Evolutionary conservation across 2,329 filamentous ascomycete genomes (phyloP).

Genomic region (Penicillium sp.): DNA sequence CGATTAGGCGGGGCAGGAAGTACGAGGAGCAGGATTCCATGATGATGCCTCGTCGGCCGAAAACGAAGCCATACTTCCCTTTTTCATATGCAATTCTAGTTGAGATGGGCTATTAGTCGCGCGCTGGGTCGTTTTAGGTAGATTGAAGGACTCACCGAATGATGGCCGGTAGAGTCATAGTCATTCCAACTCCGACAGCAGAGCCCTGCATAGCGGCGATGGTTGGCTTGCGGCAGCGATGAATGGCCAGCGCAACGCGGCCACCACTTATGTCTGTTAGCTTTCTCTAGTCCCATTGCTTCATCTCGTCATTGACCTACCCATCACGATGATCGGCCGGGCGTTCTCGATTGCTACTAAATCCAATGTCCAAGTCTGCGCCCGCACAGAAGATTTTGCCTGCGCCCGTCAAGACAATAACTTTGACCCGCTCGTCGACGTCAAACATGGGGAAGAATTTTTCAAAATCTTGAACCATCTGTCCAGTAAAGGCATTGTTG

Average conservation of each 20-base stretch:
- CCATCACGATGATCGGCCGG: slow-evolving; percentile 56
- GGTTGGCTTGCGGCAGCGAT: slow-evolving; percentile 58
- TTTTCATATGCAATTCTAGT: slow-evolving; percentile 54
- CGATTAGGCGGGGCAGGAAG: slow-evolving; percentile 71
- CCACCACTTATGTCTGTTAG: slow-evolving; percentile 35
- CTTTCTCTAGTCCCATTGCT: slow-evolving; percentile 10
- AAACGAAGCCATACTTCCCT: slow-evolving; percentile 74
- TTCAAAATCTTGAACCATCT: slow-evolving; percentile 52
- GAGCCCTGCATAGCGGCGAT: slow-evolving; percentile 59
- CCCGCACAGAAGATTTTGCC: slow-evolving; percentile 54
- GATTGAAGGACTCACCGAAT: slow-evolving; percentile 40
- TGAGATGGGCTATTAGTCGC: neutral
- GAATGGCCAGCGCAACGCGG: slow-evolving; percentile 52
- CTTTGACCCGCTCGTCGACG: slow-evolving; percentile 57
- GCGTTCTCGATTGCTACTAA: slow-evolving; percentile 44
- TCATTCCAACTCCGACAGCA: slow-evolving; percentile 61
- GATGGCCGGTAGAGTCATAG: slow-evolving; percentile 59
- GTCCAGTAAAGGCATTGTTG: slow-evolving; percentile 59
- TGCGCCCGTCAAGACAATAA: slow-evolving; percentile 56
- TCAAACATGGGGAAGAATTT: slow-evolving; percentile 44
- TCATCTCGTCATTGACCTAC: slow-evolving; percentile 32
- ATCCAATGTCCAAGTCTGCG: slow-evolving; percentile 57
- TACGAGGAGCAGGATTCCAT: slow-evolving; percentile 73
- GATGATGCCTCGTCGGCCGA: slow-evolving; percentile 67
- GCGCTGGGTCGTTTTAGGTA: neutral